Evolutionary conservation across 768 basidiomycete species (phyloP).

Genomic region (Chalciporus piperatus): DNA sequence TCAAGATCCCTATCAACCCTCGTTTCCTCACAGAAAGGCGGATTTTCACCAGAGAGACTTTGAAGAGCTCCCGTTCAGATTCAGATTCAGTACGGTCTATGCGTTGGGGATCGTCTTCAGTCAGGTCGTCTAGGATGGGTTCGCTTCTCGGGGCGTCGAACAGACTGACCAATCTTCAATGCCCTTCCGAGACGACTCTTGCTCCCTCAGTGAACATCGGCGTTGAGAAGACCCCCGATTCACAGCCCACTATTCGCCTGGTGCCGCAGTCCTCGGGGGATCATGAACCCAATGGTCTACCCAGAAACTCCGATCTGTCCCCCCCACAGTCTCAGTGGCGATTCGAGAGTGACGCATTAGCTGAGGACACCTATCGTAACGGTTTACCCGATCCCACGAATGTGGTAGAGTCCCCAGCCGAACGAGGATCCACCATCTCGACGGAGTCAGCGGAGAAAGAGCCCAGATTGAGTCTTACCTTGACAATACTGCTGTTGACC

Average conservation of each 20-base stretch:
- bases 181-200: constrained; percentile 30
- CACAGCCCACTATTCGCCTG: constrained; percentile 24
- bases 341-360: constrained; percentile 13
- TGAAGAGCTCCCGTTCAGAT: constrained; percentile 20
- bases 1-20: constrained; percentile 30
- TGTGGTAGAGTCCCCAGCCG: constrained; percentile 13
- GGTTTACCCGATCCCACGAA: constrained; percentile 11
- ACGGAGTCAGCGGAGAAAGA: constrained; percentile 40
- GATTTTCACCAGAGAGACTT: constrained; percentile 23
- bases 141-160: constrained; percentile 6
- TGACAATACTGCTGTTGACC: constrained; percentile 55
- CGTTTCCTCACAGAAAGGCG: constrained; percentile 27
- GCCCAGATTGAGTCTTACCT: constrained; percentile 56
- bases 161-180: constrained; percentile 13
- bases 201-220: constrained; percentile 7
- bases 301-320: constrained; percentile 7
- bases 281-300: not conserved
- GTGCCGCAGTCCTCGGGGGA: constrained; percentile 15
- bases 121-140: constrained; percentile 10
- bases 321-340: constrained; percentile 9
- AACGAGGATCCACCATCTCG: constrained; percentile 14
- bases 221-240: constrained; percentile 7
- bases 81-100: constrained; percentile 13
- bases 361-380: not conserved
- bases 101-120: constrained; percentile 15